These are phyloP conservation scores for Metarhizium album DNA, from an alignment of 2,329 filamentous ascomycete species.

Conservation along the genomic window DNA sequence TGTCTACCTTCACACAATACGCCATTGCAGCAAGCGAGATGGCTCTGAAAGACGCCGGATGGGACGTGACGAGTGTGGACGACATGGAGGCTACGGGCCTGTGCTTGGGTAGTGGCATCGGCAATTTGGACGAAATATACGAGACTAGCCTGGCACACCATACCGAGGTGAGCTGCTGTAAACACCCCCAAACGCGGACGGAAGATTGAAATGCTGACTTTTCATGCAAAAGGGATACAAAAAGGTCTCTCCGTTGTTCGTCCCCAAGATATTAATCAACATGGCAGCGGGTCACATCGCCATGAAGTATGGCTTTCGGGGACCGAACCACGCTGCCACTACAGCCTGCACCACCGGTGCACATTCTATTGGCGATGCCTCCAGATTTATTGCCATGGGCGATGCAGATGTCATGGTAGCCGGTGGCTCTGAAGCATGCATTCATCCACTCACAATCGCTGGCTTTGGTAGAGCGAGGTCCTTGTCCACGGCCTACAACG, in stretches of 20 bases:
- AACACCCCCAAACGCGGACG: not conserved
- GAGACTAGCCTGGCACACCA: slow-evolving; percentile 69
- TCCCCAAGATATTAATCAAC: slow-evolving; percentile 88
- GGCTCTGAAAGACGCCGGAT: slow-evolving; percentile 73
- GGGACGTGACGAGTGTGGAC: slow-evolving; percentile 50
- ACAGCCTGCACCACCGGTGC: slow-evolving; percentile 95
- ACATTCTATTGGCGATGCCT: slow-evolving; percentile 87
- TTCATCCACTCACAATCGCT: slow-evolving; percentile 85
- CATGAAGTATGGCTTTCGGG: slow-evolving; percentile 81
- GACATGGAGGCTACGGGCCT: slow-evolving; percentile 74
- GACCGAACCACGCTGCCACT: slow-evolving; percentile 84
- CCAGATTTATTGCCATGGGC: slow-evolving; percentile 81
- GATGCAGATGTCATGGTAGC: slow-evolving; percentile 94
- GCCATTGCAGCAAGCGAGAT: slow-evolving; percentile 79
- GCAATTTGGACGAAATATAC: slow-evolving; percentile 86
- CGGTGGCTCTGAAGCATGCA: slow-evolving; percentile 90
- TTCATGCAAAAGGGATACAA: slow-evolving; percentile 59
- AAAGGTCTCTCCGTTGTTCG: slow-evolving; percentile 87
- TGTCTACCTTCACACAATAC: slow-evolving; percentile 89
- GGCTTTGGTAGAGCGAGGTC: slow-evolving; percentile 86
- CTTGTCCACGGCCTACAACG: slow-evolving; percentile 71
- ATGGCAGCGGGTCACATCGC: slow-evolving; percentile 89
- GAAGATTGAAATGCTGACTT: not conserved
- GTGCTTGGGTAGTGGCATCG: slow-evolving; percentile 89
- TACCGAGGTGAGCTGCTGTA: slow-evolving; percentile 45